Conservation (phyloP, 306 rosid species). For the Herpetospermum pedunculosum region DNA sequence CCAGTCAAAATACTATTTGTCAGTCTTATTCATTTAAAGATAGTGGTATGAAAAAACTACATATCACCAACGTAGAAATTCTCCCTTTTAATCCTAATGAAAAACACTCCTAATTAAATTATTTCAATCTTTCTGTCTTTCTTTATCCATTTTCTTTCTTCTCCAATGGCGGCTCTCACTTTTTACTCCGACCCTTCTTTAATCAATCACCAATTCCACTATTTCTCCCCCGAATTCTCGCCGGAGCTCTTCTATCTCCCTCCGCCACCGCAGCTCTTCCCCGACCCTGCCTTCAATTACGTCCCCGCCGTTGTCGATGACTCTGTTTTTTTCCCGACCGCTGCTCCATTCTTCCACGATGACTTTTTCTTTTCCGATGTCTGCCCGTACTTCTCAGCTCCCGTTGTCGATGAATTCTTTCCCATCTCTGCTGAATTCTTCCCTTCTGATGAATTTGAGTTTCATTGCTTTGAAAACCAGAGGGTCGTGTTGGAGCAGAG, state of each 20-base stretch:
- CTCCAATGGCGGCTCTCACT: slow-evolving; percentile 7
- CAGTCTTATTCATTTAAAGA: no score
- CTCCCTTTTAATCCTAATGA: not conserved
- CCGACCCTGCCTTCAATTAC: not conserved
- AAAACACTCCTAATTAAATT: no score
- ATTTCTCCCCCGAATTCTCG: not conserved
- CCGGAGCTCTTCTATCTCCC: not conserved
- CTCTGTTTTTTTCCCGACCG: not conserved
- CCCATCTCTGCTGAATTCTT: not conserved
- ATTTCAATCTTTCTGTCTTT: no score
- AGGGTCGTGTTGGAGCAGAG: not conserved
- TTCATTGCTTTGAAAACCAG: not conserved
- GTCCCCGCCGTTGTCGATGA: not conserved
- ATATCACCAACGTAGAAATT: no score
- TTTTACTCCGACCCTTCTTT: not conserved
- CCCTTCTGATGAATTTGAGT: slow-evolving; percentile 3
- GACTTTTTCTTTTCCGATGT: not conserved
- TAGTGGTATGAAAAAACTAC: no score
- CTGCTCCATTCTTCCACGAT: not conserved
- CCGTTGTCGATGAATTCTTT: not conserved
- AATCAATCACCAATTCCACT: not conserved
- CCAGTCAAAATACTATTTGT: no score
- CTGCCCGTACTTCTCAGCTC: not conserved
- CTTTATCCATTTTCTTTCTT: not conserved
- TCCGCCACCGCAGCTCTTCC: not conserved